These are phyloP conservation scores for Clitopilus passeckerianus DNA, from an alignment of 768 basidiomycete species.

Conservation along the genomic window DNA sequence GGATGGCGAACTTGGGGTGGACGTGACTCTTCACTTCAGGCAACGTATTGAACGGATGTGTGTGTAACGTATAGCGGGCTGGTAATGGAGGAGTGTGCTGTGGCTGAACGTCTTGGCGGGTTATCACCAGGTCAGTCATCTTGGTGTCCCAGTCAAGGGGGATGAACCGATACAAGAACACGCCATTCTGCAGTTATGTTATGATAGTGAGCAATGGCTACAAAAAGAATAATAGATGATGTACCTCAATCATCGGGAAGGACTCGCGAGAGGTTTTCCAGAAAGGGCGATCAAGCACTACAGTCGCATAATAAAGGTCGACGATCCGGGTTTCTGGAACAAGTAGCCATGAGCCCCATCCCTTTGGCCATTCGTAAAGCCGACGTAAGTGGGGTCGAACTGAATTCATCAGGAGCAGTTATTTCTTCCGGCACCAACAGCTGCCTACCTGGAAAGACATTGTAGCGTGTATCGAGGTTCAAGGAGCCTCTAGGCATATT, in stretches of 20 bases:
- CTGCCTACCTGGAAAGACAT: neutral
- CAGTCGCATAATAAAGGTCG: neutral
- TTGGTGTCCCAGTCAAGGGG: neutral
- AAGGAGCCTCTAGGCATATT: neutral
- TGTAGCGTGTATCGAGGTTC: neutral
- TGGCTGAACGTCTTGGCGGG: neutral
- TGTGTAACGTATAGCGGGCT: neutral
- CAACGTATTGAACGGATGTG: neutral
- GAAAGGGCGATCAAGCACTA: neutral
- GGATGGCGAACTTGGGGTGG: neutral
- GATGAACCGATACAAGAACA: neutral
- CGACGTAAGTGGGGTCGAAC: neutral
- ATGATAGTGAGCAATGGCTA: neutral
- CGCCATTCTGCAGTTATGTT: neutral
- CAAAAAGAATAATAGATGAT: neutral
- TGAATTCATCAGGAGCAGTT: neutral
- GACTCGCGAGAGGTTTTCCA: neutral
- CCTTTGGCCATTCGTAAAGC: neutral
- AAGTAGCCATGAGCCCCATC: neutral
- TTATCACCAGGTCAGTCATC: neutral
- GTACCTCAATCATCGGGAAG: neutral
- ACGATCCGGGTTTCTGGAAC: neutral
- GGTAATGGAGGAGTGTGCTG: neutral
- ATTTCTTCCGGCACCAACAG: neutral
- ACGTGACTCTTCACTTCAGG: neutral